A percentile compares a stretch with the other conserved stretches of the same genome.
Conservation (phyloP, 805 yeast species). For the Lipomyces japonicus region DNA sequence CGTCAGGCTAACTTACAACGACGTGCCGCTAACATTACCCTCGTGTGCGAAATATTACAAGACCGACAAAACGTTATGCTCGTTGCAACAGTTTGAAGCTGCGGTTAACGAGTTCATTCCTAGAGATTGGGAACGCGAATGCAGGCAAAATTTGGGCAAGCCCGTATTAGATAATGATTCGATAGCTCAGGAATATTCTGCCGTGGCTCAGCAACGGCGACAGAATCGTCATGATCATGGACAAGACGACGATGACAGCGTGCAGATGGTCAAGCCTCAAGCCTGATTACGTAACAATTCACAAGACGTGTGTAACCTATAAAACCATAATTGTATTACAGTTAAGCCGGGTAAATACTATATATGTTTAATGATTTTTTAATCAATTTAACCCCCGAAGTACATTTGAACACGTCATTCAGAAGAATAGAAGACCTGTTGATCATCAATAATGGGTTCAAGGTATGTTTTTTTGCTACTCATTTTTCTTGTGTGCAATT, state of each 20-base stretch:
- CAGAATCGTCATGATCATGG: no score
- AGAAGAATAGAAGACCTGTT: no score
- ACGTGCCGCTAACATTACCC: constrained; percentile 20
- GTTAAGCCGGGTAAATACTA: no score
- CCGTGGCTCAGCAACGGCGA: constrained; percentile 3
- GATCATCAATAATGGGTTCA: no score
- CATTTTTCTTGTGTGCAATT: no score
- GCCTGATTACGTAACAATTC: neutral
- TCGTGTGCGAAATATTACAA: constrained; percentile 18
- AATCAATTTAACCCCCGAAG: no score
- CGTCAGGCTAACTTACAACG: constrained; percentile 28
- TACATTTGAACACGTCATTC: no score
- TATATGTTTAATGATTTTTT: no score
- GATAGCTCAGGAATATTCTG: constrained; percentile 13
- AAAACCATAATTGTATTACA: no score
- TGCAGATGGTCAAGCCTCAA: constrained; percentile 17
- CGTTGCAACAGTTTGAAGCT: constrained; percentile 16
- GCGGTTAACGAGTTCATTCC: constrained; percentile 14
- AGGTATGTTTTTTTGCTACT: no score
- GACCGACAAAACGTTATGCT: constrained; percentile 19
- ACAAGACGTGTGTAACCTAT: no score
- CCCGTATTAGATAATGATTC: constrained; percentile 17
- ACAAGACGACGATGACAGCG: constrained; percentile 4
- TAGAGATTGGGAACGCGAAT: constrained; percentile 19
- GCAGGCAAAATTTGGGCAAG: constrained; percentile 21